Evolutionary conservation across 305 asterid genomes (phyloP), one percentile per base, ranked within the genome.

Genomic region (Rubia occidens): DNA sequence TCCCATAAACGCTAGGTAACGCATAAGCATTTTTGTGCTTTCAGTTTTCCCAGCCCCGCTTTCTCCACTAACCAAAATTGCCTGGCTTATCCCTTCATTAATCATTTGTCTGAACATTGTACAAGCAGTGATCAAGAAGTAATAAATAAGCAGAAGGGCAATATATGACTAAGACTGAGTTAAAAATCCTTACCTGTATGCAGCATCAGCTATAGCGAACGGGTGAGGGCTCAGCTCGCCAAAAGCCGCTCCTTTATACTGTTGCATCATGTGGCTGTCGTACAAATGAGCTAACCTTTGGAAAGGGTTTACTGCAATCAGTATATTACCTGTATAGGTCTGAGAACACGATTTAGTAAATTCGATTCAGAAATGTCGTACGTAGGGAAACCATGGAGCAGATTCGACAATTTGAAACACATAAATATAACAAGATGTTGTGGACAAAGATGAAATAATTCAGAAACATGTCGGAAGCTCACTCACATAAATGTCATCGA

Each of bases 11-110:
- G 96, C 93, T 78, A 90, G 89, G 85, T 86, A 90, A 15, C 77
- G 86, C 96, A 90, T 90, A 61, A 90, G 84, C 86, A 82, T 86
- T 72, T 88, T 90, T 47, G 96, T 90, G 84, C 88, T 90, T 74
- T 90, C 96, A 68, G 95, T 88, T 85, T 90, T 90, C 60, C 95
- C 96, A 20, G 95, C 96, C 74, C 95, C 96, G 76, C 96, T 89
- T 81, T 89, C 96, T 67, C 96, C 96, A 80, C 95, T 89, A 29
- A 87, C 95, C 87, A 89, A 83, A 77, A 89, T 89, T 39, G 96
- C 68, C 78, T 89, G 96, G 79, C 91, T 85, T 70, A 81, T 77
- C 29, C 85, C 84, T 71, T 88, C 95, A 63, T 82, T 82, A 54
- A 89, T 81, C 93, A 89, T 86, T 80, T 83, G 88, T 83, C 96